Conservation (phyloP, 129 eudicot species). For the sunflower (Helianthus annuus) region DNA sequence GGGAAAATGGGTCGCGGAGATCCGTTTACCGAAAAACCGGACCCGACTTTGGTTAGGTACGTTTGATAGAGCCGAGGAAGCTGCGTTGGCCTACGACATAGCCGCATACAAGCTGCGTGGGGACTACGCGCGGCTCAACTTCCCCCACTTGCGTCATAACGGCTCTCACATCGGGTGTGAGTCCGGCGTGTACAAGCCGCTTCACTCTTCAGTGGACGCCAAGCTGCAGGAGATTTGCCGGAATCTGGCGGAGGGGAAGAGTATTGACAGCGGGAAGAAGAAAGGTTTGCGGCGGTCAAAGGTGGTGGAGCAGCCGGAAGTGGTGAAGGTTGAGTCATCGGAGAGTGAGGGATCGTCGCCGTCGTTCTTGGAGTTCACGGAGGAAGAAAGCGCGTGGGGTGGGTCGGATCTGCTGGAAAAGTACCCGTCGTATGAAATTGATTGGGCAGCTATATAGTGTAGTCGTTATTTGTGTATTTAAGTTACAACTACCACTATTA, state of each 20-base stretch:
- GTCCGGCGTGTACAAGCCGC: slow-evolving; percentile 75
- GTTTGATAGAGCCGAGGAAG: slow-evolving; percentile 84
- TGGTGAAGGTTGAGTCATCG: slow-evolving; percentile 41
- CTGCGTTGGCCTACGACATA: slow-evolving; percentile 83
- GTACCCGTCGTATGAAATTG: slow-evolving; percentile 81
- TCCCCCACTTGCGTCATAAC: slow-evolving; percentile 63
- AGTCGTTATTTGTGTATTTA: slow-evolving; percentile 1
- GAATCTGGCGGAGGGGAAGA: slow-evolving; percentile 62
- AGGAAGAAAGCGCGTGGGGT: slow-evolving; percentile 49
- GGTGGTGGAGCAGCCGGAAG: slow-evolving; percentile 27
- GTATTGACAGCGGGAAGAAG: slow-evolving; percentile 40
- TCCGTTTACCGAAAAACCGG: slow-evolving; percentile 87
- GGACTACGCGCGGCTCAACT: slow-evolving; percentile 73
- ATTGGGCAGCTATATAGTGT: slow-evolving; percentile 49
- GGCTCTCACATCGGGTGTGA: slow-evolving; percentile 41
- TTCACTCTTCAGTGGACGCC: slow-evolving; percentile 76
- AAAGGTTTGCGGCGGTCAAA: slow-evolving; percentile 18
- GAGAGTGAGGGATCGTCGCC: slow-evolving; percentile 49
- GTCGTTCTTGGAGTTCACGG: slow-evolving; percentile 58
- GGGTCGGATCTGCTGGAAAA: slow-evolving; percentile 48
- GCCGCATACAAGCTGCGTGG: slow-evolving; percentile 83
- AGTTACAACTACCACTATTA: slow-evolving; percentile 23
- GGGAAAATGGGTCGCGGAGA: slow-evolving; percentile 98
- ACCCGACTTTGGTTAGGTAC: slow-evolving; percentile 93
- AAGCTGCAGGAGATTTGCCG: slow-evolving; percentile 71